phyloP scores from a whole-genome alignment of 345 rosid species.

The Trapa bicornis region DNA sequence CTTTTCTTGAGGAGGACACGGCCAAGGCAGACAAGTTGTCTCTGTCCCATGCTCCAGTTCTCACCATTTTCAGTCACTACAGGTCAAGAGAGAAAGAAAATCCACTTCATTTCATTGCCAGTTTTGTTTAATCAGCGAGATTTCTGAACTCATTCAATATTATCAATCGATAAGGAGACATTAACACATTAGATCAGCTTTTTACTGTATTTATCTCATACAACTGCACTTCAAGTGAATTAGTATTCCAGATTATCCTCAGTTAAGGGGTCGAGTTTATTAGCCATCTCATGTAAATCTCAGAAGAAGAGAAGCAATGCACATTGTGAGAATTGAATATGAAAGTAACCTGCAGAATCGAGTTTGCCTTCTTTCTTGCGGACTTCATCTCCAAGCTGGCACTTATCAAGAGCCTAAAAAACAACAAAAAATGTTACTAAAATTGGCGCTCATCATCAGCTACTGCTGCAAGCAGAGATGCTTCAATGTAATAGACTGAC shows the following conservation, averaged over 20 bases:
- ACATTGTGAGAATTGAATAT: neutral
- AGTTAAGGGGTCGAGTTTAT: too few relatives aligned
- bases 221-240: too few relatives aligned
- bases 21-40: constrained; percentile 75
- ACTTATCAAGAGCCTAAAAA: constrained; percentile 70
- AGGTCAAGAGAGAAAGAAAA: neutral
- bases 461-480: neutral
- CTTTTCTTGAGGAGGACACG: constrained; percentile 75
- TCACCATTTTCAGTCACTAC: constrained; percentile 77
- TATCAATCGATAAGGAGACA: neutral
- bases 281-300: neutral
- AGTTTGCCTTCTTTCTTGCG: constrained; percentile 66
- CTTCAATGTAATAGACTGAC: constrained; percentile 17
- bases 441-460: neutral
- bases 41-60: constrained; percentile 95
- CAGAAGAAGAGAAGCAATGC: neutral
- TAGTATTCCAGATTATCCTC: too few relatives aligned
- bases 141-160: neutral
- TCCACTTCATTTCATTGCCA: neutral
- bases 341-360: constrained; percentile 40
- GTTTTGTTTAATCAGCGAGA: neutral
- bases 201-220: too few relatives aligned
- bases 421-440: neutral
- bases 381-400: constrained; percentile 87
- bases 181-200: too few relatives aligned